A percentile compares a stretch with the other conserved stretches of the same genome.
Conservation (phyloP, 176 grass and related monocot species). For the bread wheat (Triticum aestivum) region DNA sequence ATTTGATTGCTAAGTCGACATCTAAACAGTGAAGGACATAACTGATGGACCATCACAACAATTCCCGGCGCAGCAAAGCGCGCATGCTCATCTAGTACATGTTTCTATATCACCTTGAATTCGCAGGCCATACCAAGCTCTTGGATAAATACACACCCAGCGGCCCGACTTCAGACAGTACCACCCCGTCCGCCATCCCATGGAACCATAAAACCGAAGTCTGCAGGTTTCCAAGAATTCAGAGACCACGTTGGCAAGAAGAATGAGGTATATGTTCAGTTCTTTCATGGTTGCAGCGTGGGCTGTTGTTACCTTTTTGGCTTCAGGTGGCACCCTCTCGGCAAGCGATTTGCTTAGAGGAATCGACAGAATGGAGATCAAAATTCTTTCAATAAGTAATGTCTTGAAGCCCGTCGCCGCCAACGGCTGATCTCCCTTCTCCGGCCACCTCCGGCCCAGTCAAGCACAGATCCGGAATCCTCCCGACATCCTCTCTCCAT, state of each 20-base stretch:
- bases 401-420: too few species aligned
- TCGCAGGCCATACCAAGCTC: not conserved
- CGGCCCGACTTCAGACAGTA: slow-evolving; percentile 53
- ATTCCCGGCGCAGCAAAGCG: too few species aligned
- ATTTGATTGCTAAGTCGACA: too few species aligned
- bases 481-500: too few species aligned
- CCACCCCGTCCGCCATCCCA: slow-evolving; percentile 54
- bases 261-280: not conserved
- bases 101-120: slow-evolving; percentile 45
- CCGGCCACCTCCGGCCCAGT: too few species aligned
- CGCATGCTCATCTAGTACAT: too few species aligned
- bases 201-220: slow-evolving; percentile 80
- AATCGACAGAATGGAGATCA: slow-evolving; percentile 58
- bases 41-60: too few species aligned
- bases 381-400: slow-evolving; percentile 51
- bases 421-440: too few species aligned
- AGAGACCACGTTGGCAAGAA: not conserved
- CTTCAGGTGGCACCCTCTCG: slow-evolving; percentile 36
- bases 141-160: slow-evolving; percentile 53
- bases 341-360: slow-evolving; percentile 44
- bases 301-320: slow-evolving; percentile 38
- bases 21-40: too few species aligned
- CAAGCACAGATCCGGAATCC: too few species aligned
- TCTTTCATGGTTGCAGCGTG: not conserved
- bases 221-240: slow-evolving; percentile 32